Evolutionary conservation across 495 filamentous ascomycete species (phyloP), one percentile per base, ranked within the genome.

Genomic region (Cryomyces minteri): DNA sequence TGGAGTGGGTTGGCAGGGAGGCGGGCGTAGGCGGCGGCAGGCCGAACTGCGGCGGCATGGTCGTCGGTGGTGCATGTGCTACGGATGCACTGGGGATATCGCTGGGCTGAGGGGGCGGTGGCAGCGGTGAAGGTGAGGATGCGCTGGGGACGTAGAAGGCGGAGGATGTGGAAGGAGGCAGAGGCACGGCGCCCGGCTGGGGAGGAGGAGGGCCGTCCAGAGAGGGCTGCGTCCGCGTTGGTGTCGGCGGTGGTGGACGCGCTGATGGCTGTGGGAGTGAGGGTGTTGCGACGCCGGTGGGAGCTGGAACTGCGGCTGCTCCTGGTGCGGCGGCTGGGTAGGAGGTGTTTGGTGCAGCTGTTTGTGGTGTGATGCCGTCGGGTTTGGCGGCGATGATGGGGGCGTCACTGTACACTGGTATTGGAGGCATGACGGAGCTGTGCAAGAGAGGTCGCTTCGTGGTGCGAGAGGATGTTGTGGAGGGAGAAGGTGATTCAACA

Each of bases 341-440:
- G 32, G 64, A 32, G 32, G 48, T n/a, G 11, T 5, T 32, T 42
- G 42, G 51, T 8, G 48, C 31, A n/a, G 66, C 61, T 45, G 74
- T 73, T 59, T 71, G 59, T 41, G 66, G 67, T 42, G 69, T 68
- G 32, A 66, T 51, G 38, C 63, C 69, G 12, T 63, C 59, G 14
- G 72, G 58, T 54, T 73, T 75, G 34, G 64, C 46, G 4, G 59
- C 56, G 37, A 57, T 71, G 52, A 82, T 73, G 41, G 77, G 75
- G 40, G 70, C 69, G 36, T 76, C 62, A 18, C 65, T 70, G 64
- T 77, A 72, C 30, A 78, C 65, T 38, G 60, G 69, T 50, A 82
- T 72, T 4, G 73, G 72, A 7, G 72, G 61, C 68, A 78, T 77
- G 32, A 29, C 64, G 45, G 45, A 7, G 34, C 18, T 25, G 18